Base-by-base conservation (phyloP, 371 early-diverging fungal genomes). In the Mucor circinelloides region DNA sequence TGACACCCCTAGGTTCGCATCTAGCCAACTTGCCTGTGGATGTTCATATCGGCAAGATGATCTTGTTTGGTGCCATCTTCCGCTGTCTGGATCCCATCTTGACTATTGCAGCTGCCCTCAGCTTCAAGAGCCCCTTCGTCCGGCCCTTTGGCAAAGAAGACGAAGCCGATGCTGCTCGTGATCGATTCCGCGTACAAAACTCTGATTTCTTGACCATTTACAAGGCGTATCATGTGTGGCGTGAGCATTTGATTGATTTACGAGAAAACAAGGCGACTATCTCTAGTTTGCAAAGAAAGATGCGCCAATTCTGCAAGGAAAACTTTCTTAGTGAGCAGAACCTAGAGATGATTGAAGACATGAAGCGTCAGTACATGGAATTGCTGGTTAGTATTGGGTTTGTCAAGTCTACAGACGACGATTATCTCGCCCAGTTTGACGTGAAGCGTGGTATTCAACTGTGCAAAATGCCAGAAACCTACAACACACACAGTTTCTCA, bases 1-100 rank as follows among this genome's bases (percentile, higher is more conserved):
- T 99, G 62, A 98, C 98, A 2, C 89, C 96, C 2, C 76, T 98
- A 3, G 99, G 99, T 5, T 80, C 85, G 23, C 94, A 94, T 75
- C 78, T 99, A 31, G 91, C 93, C 5, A 81, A 90, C 38, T 77
- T 97, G 50, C 97, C 98, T 0, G 90, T 97, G 3, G 94, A 96
- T 71, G 85, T 97, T 2, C 86, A 90, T 70, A 87, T 96, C 28
- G 96, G 95, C 60, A 98, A 96, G 77, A 87, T 97, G 79, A 84
- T 98, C 19, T 74, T 97, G 8, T 91, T 88, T 74, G 94, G 94
- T 25, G 85, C 91, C 2, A 86, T 94, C 10, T 92, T 94, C 68
- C 80, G 85, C 12, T 95, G 95, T 54, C 76, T 95, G 13, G 96
- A 94, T 58, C 89, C 92, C 0, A 82, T 92, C 5, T 68, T 95